Conservation (phyloP, 148 eudicot species). For the Rhododendron molle region DNA sequence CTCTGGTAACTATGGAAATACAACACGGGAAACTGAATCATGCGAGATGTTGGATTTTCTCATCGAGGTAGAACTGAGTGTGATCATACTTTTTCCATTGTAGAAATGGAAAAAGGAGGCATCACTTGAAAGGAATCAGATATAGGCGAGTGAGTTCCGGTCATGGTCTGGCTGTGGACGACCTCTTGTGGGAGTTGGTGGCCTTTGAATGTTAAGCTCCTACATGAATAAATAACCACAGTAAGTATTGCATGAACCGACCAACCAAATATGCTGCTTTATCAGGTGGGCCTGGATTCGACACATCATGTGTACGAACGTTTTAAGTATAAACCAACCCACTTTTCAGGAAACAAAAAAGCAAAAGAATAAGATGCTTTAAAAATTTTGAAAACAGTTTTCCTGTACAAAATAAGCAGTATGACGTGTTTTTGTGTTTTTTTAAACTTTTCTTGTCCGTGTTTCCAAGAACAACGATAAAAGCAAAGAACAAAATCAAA, state of each 20-base stretch:
- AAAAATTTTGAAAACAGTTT: background rate
- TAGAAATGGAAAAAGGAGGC: background rate
- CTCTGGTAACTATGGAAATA: background rate
- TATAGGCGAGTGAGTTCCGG: slow-evolving; percentile 79
- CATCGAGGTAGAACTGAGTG: background rate
- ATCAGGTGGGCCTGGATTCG: background rate
- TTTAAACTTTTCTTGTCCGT: background rate
- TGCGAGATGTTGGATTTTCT: background rate
- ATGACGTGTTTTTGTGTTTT: background rate
- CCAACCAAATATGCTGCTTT: background rate
- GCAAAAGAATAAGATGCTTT: background rate
- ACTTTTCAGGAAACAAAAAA: background rate
- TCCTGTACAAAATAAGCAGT: background rate
- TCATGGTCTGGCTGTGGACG: slow-evolving; percentile 83
- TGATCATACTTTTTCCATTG: background rate
- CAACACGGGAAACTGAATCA: slow-evolving; percentile 7
- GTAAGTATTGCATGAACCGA: background rate
- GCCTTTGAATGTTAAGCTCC: slow-evolving; percentile 66
- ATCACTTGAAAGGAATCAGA: slow-evolving; percentile 25
- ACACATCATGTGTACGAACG: background rate
- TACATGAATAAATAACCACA: slow-evolving; percentile 17
- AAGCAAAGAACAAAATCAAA: background rate
- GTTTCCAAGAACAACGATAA: background rate
- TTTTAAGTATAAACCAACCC: background rate
- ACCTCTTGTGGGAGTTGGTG: slow-evolving; percentile 91